Conservation (phyloP, 805 yeast species). For the Candida vaughaniae region DNA sequence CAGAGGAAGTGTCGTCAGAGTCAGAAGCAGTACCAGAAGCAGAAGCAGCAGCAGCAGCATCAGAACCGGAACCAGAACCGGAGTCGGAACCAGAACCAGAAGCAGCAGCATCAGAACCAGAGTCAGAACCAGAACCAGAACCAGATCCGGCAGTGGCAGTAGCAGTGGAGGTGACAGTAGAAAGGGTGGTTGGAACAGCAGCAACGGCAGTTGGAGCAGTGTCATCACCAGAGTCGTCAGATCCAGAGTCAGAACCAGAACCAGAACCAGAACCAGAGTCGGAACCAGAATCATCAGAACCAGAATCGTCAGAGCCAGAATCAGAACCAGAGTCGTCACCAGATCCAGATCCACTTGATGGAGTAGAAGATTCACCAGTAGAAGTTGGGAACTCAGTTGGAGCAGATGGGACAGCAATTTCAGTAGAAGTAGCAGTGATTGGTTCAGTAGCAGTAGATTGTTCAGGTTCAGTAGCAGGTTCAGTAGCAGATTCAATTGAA, state of each 20-base stretch:
- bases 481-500: conserved; percentile 7
- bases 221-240: conserved; percentile 1
- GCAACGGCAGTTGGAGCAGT: not conserved
- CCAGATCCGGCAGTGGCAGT: conserved; percentile 3
- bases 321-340: conserved; percentile 2
- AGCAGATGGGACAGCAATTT: conserved; percentile 4
- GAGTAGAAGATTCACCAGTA: not conserved
- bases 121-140: conserved; percentile 4
- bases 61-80: conserved; percentile 5
- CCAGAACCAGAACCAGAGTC: not conserved
- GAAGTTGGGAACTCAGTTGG: conserved; percentile 3
- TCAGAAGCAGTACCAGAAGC: conserved; percentile 4
- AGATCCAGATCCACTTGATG: conserved; percentile 1
- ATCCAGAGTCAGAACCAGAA: not conserved
- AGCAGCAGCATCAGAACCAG: conserved; percentile 1
- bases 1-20: conserved; percentile 5
- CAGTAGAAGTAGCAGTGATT: not conserved
- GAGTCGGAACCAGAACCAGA: conserved; percentile 5
- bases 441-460: not conserved
- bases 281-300: not conserved
- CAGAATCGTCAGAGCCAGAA: not conserved
- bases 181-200: conserved; percentile 7
- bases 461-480: conserved; percentile 14
- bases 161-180: conserved; percentile 10
- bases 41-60: conserved; percentile 1